Evolutionary conservation across 768 basidiomycete genomes (phyloP).

Genomic region (Boletus subcaerulescens): DNA sequence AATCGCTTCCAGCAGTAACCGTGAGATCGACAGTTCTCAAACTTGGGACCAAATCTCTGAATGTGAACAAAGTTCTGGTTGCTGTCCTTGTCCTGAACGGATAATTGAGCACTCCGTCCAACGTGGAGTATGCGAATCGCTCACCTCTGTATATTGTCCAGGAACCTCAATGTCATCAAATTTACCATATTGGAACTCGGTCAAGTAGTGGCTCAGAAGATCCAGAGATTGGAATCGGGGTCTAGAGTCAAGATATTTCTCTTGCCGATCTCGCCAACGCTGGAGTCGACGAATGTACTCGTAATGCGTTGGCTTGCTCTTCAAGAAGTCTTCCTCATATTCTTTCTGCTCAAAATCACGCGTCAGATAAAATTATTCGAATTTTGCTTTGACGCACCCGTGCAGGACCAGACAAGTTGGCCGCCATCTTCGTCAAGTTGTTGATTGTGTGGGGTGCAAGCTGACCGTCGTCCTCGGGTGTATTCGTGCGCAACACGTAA

Average conservation of each 20-base stretch:
- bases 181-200: constrained; percentile 96
- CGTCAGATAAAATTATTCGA: neutral
- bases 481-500: constrained; percentile 64
- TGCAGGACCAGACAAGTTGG: constrained; percentile 53
- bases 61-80: constrained; percentile 90
- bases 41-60: constrained; percentile 84
- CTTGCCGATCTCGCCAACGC: constrained; percentile 89
- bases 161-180: constrained; percentile 98
- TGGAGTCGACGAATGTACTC: constrained; percentile 92
- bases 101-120: constrained; percentile 3
- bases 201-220: constrained; percentile 84
- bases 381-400: constrained; percentile 42
- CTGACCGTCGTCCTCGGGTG: constrained; percentile 65
- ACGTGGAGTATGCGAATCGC: constrained; percentile 6
- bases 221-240: constrained; percentile 85
- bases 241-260: constrained; percentile 75
- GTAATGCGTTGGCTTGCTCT: constrained; percentile 69
- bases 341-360: constrained; percentile 53
- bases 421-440: constrained; percentile 58
- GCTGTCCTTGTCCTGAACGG: constrained; percentile 83
- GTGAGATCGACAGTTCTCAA: constrained; percentile 85
- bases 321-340: constrained; percentile 89
- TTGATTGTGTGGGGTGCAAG: constrained; percentile 52
- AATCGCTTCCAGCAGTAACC: constrained; percentile 89
- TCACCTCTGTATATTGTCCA: constrained; percentile 96